phyloP scores from a whole-genome alignment of 805 yeast species.

The Alloascoidea africana region DNA sequence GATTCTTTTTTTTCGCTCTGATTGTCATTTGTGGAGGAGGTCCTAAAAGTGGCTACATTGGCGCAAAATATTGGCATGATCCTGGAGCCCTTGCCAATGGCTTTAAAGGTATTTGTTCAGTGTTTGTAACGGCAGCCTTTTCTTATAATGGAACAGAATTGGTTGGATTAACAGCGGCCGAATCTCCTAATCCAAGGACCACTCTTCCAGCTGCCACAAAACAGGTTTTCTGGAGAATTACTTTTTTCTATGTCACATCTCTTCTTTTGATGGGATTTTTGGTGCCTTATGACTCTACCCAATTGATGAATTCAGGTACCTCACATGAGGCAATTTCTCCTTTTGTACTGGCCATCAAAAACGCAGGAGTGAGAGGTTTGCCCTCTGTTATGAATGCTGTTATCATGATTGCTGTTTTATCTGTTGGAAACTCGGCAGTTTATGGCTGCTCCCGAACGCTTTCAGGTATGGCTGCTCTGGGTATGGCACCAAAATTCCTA shows the following conservation, averaged over 20 bases:
- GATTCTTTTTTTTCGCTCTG: conserved; percentile 42
- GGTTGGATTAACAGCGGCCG: conserved; percentile 59
- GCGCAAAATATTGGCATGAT: conserved; percentile 37
- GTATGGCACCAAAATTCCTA: conserved; percentile 41
- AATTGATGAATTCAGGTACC: conserved; percentile 29
- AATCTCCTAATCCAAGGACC: conserved; percentile 44
- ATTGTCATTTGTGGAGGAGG: conserved; percentile 43
- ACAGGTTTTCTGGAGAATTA: conserved; percentile 63
- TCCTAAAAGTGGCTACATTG: conserved; percentile 32
- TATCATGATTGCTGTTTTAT: conserved; percentile 47
- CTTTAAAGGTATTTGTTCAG: conserved; percentile 49
- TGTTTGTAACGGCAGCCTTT: conserved; percentile 56
- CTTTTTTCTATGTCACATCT: conserved; percentile 42
- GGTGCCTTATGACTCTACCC: conserved; percentile 38
- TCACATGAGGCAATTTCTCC: conserved; percentile 54
- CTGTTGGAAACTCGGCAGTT: conserved; percentile 64
- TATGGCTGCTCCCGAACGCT: conserved; percentile 56
- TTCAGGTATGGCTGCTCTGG: conserved; percentile 46
- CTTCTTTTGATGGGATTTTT: conserved; percentile 40
- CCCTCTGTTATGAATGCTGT: conserved; percentile 58
- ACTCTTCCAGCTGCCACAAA: conserved; percentile 53
- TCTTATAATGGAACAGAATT: conserved; percentile 53
- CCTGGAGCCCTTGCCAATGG: conserved; percentile 57
- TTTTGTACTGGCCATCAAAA: conserved; percentile 54
- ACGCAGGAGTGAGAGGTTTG: conserved; percentile 48